phyloP scores from a whole-genome alignment of 2,329 filamentous ascomycete genomes.

The Fusarium concolor region DNA sequence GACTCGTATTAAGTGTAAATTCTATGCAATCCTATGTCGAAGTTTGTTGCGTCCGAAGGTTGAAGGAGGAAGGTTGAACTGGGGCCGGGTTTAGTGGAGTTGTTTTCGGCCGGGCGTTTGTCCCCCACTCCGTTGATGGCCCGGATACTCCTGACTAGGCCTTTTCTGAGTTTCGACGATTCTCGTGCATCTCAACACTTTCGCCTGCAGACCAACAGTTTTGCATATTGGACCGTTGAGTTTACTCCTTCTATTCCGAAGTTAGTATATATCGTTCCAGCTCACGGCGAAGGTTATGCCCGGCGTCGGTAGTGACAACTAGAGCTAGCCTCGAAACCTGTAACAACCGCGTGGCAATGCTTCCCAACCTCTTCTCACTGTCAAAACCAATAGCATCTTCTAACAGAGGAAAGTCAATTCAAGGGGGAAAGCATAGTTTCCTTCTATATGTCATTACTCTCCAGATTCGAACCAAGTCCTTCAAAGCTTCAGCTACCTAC shows the following conservation, averaged over 20 bases:
- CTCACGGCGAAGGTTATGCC: too few relatives aligned
- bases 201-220: not conserved
- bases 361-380: too few relatives aligned
- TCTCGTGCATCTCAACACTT: not conserved
- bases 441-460: too few relatives aligned
- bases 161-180: not conserved
- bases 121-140: too few relatives aligned
- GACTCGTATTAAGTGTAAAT: not conserved
- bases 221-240: not conserved
- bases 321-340: not conserved
- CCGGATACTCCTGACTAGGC: not conserved
- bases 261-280: too few relatives aligned
- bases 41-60: not conserved
- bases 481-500: too few relatives aligned
- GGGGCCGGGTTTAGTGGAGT: too few relatives aligned
- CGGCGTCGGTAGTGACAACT: too few relatives aligned
- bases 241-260: not conserved
- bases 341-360: conserved; percentile 41
- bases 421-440: not conserved
- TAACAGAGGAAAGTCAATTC: not conserved
- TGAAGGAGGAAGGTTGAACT: not conserved
- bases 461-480: too few relatives aligned
- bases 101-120: too few relatives aligned
- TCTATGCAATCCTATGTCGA: not conserved
- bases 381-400: conserved; percentile 23